A percentile compares a stretch with the other conserved stretches of the same genome.
Conservation (phyloP, 306 rosid species). For the Vigna mungo region DNA sequence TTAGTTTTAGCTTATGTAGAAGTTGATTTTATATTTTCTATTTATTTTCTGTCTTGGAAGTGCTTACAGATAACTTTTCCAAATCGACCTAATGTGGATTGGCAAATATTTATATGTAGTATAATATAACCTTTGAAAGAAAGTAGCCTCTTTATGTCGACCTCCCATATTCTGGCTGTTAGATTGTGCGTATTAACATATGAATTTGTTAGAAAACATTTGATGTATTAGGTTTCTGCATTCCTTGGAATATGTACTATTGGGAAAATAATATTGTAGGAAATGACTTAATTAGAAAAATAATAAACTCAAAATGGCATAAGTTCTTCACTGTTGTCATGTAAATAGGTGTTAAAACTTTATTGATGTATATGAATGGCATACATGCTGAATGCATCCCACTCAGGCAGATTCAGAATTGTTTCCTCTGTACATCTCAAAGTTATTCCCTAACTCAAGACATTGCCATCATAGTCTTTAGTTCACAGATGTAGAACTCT, state of each 20-base stretch:
- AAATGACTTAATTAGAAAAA: no score
- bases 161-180: not conserved
- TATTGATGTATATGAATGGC: not conserved
- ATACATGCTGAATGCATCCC: not conserved
- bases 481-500: no score
- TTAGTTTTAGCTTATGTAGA: no score
- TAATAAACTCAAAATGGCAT: no score
- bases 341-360: not conserved
- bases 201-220: not conserved
- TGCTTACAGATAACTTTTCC: no score
- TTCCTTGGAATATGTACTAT: no score
- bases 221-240: no score
- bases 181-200: not conserved
- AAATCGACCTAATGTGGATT: not conserved
- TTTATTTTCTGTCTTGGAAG: no score
- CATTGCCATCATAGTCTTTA: not conserved
- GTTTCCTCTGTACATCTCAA: not conserved
- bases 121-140: constrained; percentile 11
- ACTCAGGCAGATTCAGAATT: not conserved
- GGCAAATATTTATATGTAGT: not conserved
- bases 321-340: no score
- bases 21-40: no score
- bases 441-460: not conserved
- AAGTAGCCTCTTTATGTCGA: not conserved
- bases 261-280: no score